Evolutionary conservation across 805 yeast species (phyloP).

Genomic region (Yarrowia osloensis): DNA sequence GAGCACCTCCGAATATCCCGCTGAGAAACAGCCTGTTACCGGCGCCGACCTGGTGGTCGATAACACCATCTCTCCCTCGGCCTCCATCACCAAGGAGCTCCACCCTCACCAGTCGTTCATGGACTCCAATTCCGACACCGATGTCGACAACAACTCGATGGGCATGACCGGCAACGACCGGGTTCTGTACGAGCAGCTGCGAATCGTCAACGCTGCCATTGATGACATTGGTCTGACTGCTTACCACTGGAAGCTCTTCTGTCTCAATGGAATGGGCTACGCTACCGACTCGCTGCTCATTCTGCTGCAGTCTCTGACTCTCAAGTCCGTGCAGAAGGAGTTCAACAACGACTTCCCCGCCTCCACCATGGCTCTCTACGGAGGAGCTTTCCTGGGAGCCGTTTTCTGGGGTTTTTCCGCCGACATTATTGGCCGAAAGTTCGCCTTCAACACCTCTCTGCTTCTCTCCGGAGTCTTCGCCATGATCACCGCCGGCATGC

Average conservation of each 20-base stretch:
- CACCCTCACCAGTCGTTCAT: slow-evolving; percentile 5
- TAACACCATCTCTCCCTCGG: not conserved
- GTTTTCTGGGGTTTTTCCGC: slow-evolving; percentile 58
- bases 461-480: slow-evolving; percentile 52
- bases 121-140: slow-evolving; percentile 24
- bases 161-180: slow-evolving; percentile 28
- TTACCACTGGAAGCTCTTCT: slow-evolving; percentile 54
- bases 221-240: slow-evolving; percentile 65
- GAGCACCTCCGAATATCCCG: not conserved
- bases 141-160: slow-evolving; percentile 11
- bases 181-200: slow-evolving; percentile 13
- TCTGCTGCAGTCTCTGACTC: slow-evolving; percentile 51
- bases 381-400: slow-evolving; percentile 58
- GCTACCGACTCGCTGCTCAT: slow-evolving; percentile 57
- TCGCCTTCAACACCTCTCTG: slow-evolving; percentile 55
- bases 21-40: not conserved
- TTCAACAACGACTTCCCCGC: slow-evolving; percentile 50
- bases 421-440: slow-evolving; percentile 56
- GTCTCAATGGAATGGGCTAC: slow-evolving; percentile 59
- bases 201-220: slow-evolving; percentile 53
- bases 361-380: slow-evolving; percentile 51
- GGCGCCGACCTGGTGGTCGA: not conserved
- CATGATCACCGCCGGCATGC: slow-evolving; percentile 56
- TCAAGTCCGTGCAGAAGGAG: slow-evolving; percentile 51
- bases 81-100: not conserved